phyloP scores from a whole-genome alignment of 192 early-diverging fungal genomes.

The Blastocladiella britannica region DNA sequence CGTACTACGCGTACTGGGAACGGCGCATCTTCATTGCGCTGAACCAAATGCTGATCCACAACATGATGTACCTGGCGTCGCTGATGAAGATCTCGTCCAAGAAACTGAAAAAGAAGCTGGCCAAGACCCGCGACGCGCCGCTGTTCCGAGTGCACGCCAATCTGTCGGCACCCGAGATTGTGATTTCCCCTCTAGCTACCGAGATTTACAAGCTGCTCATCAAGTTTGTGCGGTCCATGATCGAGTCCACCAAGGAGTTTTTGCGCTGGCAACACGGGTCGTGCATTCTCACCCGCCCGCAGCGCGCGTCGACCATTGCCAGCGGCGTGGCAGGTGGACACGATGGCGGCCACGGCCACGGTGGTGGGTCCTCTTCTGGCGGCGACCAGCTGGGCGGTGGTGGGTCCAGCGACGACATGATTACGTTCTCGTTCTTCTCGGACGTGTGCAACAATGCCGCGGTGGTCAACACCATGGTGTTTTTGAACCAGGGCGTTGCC shows the following conservation, averaged over 20 bases:
- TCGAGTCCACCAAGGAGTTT: constrained; percentile 40
- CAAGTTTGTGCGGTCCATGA: constrained; percentile 28
- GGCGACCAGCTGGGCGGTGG: constrained; percentile 10
- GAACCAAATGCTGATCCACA: constrained; percentile 43
- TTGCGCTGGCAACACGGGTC: constrained; percentile 42
- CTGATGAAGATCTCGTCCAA: constrained; percentile 20
- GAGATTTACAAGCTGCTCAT: constrained; percentile 26
- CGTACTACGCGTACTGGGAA: constrained; percentile 73
- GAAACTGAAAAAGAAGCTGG: background rate
- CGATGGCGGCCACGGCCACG: constrained; percentile 23
- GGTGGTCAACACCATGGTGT: constrained; percentile 55
- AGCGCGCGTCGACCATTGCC: constrained; percentile 7
- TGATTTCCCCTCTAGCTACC: background rate
- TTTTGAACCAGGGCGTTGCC: constrained; percentile 28
- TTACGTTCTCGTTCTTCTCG: constrained; percentile 46
- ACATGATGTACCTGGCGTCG: constrained; percentile 51
- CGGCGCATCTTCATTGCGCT: constrained; percentile 55
- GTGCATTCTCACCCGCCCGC: constrained; percentile 34
- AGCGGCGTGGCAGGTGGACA: too few relatives aligned
- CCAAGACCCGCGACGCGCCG: background rate
- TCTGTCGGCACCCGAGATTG: background rate
- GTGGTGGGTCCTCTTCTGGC: constrained; percentile 19
- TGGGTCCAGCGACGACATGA: constrained; percentile 16
- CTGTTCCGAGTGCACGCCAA: background rate
- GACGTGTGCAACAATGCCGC: constrained; percentile 57